A percentile compares a stretch with the other conserved stretches of the same genome.
Evolutionary conservation across 768 basidiomycete species (phyloP).

Genomic region (Leccinellum luteum): DNA sequence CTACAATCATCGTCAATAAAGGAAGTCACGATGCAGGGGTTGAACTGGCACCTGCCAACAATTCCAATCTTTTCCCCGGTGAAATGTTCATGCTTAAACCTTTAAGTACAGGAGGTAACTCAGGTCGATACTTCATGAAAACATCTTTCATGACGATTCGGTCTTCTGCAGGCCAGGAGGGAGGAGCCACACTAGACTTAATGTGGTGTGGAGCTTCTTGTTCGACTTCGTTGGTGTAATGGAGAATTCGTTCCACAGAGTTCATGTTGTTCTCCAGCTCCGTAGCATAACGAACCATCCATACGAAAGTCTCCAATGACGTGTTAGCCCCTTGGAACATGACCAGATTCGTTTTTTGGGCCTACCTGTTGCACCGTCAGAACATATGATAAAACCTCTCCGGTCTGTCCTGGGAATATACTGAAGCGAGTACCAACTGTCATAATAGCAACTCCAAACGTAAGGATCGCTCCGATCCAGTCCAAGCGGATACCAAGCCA

Average conservation of each 20-base stretch:
- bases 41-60: constrained; percentile 54
- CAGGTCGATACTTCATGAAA: constrained; percentile 80
- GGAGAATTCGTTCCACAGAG: constrained; percentile 81
- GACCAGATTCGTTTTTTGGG: constrained; percentile 5
- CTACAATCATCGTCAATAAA: constrained; percentile 26
- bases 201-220: constrained; percentile 76
- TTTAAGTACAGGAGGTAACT: constrained; percentile 83
- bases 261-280: constrained; percentile 96
- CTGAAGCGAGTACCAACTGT: constrained; percentile 69
- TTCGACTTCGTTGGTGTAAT: constrained; percentile 81
- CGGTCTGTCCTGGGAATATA: constrained; percentile 78
- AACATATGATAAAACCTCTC: constrained; percentile 76
- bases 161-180: constrained; percentile 75
- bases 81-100: constrained; percentile 67
- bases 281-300: constrained; percentile 72
- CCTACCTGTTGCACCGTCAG: constrained; percentile 71
- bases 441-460: constrained; percentile 77
- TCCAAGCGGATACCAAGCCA: constrained; percentile 91
- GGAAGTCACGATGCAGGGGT: constrained; percentile 3
- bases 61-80: constrained; percentile 92
- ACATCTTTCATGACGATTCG: constrained; percentile 72
- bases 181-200: constrained; percentile 54
- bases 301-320: constrained; percentile 53
- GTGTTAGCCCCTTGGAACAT: background rate
- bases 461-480: constrained; percentile 68